Evolutionary conservation across 163 green algal genomes (phyloP), one percentile per base, ranked within the genome.

Genomic region (Scenedesmus sp.): DNA sequence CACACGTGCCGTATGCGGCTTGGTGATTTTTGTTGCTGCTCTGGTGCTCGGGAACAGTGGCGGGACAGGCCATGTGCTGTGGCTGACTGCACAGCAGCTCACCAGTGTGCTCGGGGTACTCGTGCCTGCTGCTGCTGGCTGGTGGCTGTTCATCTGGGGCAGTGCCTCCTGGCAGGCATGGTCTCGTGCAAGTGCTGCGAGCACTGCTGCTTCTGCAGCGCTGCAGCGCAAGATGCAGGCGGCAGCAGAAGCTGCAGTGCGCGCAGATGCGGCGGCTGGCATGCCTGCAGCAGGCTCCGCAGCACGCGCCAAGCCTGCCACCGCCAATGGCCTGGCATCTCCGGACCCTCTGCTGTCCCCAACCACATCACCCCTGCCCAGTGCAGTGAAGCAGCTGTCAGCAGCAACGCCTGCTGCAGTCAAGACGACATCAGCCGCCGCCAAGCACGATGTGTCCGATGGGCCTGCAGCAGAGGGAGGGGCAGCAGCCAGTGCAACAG

Each of bases 231-330:
- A 79, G 23, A 23, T 79, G 4, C 70, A 59, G 54, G 85, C 85
- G 64, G 26, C 76, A 18, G 86, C 52, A 84, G 66, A 74, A 34
- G 73, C 73, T 3, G 87, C 87, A 86, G 70, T 23, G 1, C 20
- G 34, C 46, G 46, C 34, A n/a, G 16, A 57, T 82, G 64, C 85
- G 34, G 34, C 62, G 34, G 70, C 86, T 15, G 86, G 23, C 18
- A 90, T 16, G 67, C 23, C 73, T 56, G 87, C 55, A 85, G 87
- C 87, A 57, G 87, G 52, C 46, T 23, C 77, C 12, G 77, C 77
- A 62, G 77, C 46, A n/a, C 70, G 70, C 2, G 23, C 70, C 16
- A 82, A 89, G 46, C 85, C 85, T 66, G 6, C 4, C 1, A 4
- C 46, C 46, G 85, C 85, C 15, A 82, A 89, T 20, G 64, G 85